Evolutionary conservation across 2,329 filamentous ascomycete species (phyloP).

Genomic region (Fusarium newnesense): DNA sequence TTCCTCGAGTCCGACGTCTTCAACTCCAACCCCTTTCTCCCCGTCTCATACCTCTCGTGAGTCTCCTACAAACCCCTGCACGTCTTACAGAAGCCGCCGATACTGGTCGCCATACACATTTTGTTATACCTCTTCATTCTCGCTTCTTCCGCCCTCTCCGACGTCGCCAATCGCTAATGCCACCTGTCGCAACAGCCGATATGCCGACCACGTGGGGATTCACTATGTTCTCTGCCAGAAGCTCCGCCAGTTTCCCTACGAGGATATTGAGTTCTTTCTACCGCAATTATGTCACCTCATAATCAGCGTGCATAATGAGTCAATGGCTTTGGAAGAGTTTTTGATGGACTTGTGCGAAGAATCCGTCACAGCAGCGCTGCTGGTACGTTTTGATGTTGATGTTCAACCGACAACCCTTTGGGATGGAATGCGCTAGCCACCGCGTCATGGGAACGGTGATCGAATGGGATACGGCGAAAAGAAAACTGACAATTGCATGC

Average conservation of each 20-base stretch:
- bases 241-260: conserved; percentile 87
- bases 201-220: conserved; percentile 89
- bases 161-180: conserved; percentile 40
- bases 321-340: conserved; percentile 90
- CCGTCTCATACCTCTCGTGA: conserved; percentile 89
- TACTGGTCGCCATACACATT: background rate
- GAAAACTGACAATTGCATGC: conserved; percentile 30
- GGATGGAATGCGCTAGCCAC: conserved; percentile 20
- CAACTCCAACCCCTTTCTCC: conserved; percentile 89
- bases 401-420: background rate
- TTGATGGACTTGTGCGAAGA: conserved; percentile 87
- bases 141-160: conserved; percentile 25
- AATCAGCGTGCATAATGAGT: conserved; percentile 90
- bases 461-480: background rate
- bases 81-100: background rate
- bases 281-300: conserved; percentile 88
- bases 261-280: conserved; percentile 93
- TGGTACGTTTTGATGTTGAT: conserved; percentile 65
- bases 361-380: conserved; percentile 83
- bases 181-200: conserved; percentile 68
- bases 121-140: background rate
- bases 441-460: conserved; percentile 4
- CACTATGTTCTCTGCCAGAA: conserved; percentile 91
- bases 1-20: conserved; percentile 96
- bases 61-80: conserved; percentile 47